Evolutionary conservation across 2,329 filamentous ascomycete species (phyloP), one percentile per base, ranked within the genome.

Genomic region (Talaromyces marneffei): DNA sequence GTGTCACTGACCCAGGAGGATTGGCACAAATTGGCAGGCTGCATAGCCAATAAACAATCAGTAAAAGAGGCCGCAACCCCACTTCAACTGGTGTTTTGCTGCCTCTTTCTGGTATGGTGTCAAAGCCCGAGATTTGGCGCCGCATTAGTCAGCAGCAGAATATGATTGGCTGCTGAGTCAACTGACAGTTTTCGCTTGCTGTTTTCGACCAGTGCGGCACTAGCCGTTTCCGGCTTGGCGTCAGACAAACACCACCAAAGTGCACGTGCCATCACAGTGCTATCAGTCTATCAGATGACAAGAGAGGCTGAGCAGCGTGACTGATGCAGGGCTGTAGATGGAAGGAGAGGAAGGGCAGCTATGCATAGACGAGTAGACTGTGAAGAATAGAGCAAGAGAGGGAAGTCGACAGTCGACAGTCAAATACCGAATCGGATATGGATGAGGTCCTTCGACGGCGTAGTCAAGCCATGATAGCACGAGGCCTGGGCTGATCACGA

Each of bases 211-310:
- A 57, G 12, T 18, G 35, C 1, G 6, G 37, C 35, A 37, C 60
- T 61, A 61, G 54, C 54, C 54, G 35, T 31, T 46, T 54, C 20
- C n/a, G 29, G 59, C 12, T 27, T 61, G 27, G 54, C 53, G 54
- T 27, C 53, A 18, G 12, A 42, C 39, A 56, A 27, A 53, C 40
- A 55, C 54, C 54, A 52, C 46, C 16, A 20, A 20, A 50, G 59
- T 54, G 59, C 59, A 61, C 59, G 59, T 61, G 59, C 53, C 50
- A n/a, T 20, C 6, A 23, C 14, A 39, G 33, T 39, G 52, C 33
- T 54, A 54, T 35, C 52, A 25, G 27, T 33, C 29, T 55, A 55
- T 55, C 52, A 55, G 52, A 55, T 55, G 52, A 55, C 52, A 33
- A 55, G 52, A 37, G 52, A 40, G 31, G 52, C 52, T 55, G 31